These are phyloP conservation scores for Aspergillus puulaauensis DNA, from an alignment of 2,329 filamentous ascomycete species.

Conservation along the genomic window DNA sequence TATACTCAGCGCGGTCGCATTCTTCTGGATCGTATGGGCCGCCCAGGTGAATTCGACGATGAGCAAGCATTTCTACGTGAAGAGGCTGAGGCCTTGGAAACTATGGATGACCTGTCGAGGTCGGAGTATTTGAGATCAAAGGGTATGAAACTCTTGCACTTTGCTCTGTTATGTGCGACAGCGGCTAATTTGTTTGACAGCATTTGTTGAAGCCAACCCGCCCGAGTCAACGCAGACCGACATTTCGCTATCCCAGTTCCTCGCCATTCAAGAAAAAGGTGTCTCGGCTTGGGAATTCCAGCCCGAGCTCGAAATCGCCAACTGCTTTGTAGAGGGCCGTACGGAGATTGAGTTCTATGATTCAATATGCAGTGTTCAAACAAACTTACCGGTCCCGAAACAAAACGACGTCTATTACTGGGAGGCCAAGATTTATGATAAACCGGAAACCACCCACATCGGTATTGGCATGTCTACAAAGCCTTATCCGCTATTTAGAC, in stretches of 20 bases:
- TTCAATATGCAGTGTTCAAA: constrained; percentile 94
- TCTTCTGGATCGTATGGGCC: constrained; percentile 85
- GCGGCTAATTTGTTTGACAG: constrained; percentile 47
- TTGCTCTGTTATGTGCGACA: background rate
- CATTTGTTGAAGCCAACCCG: constrained; percentile 89
- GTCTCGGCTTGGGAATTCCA: constrained; percentile 99
- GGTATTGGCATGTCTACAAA: constrained; percentile 96
- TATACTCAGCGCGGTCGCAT: constrained; percentile 87
- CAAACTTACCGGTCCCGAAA: constrained; percentile 93
- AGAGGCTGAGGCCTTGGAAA: constrained; percentile 90
- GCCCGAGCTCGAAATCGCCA: constrained; percentile 96
- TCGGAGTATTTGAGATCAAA: constrained; percentile 93
- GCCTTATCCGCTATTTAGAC: constrained; percentile 88
- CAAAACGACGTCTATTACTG: constrained; percentile 99
- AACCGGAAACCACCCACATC: constrained; percentile 82
- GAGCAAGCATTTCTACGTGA: constrained; percentile 92
- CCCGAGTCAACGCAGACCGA: constrained; percentile 95
- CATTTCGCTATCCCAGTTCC: constrained; percentile 94
- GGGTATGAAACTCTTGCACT: constrained; percentile 56
- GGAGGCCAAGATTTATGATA: constrained; percentile 98
- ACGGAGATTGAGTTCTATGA: constrained; percentile 99
- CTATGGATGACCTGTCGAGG: constrained; percentile 90
- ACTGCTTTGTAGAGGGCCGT: constrained; percentile 94
- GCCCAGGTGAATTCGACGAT: constrained; percentile 95
- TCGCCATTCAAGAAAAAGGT: constrained; percentile 98